These are phyloP conservation scores for Aspergillus aculeatinus DNA, from an alignment of 2,329 filamentous ascomycete genomes.

Conservation along the genomic window DNA sequence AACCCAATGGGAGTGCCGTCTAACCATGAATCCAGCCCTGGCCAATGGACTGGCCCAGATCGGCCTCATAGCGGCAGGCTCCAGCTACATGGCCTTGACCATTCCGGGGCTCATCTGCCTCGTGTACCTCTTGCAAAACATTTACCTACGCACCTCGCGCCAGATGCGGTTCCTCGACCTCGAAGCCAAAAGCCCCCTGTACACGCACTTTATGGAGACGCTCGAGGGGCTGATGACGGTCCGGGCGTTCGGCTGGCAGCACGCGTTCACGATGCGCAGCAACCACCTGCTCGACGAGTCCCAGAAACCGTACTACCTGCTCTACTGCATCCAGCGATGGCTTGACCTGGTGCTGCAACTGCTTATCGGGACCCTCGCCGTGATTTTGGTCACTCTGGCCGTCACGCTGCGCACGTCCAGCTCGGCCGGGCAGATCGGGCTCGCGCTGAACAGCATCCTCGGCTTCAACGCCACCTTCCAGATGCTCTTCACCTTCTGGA, in stretches of 20 bases:
- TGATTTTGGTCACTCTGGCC: conserved; percentile 44
- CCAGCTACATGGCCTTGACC: too few relatives aligned
- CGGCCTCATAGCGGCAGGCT: too few relatives aligned
- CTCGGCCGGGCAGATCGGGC: conserved; percentile 45
- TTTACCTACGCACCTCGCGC: conserved; percentile 46
- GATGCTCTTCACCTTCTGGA: conserved; percentile 51
- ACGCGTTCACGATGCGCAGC: conserved; percentile 6
- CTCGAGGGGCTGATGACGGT: conserved; percentile 51
- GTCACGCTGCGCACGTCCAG: conserved; percentile 37
- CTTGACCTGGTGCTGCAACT: conserved; percentile 45
- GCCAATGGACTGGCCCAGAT: too few relatives aligned
- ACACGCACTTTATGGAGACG: conserved; percentile 54
- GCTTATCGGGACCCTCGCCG: conserved; percentile 43
- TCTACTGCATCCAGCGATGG: conserved; percentile 50
- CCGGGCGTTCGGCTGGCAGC: conserved; percentile 52
- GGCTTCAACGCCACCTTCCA: conserved; percentile 47
- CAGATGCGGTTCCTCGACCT: conserved; percentile 54
- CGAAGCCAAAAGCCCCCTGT: conserved; percentile 51
- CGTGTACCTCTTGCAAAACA: too few relatives aligned
- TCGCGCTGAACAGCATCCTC: conserved; percentile 50
- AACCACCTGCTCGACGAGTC: conserved; percentile 40
- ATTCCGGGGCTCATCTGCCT: too few relatives aligned
- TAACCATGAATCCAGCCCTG: too few relatives aligned
- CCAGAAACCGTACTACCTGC: conserved; percentile 48
- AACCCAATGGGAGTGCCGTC: too few relatives aligned